Evolutionary conservation across 495 filamentous ascomycete genomes (phyloP).

Genomic region (Neurospora africana): DNA sequence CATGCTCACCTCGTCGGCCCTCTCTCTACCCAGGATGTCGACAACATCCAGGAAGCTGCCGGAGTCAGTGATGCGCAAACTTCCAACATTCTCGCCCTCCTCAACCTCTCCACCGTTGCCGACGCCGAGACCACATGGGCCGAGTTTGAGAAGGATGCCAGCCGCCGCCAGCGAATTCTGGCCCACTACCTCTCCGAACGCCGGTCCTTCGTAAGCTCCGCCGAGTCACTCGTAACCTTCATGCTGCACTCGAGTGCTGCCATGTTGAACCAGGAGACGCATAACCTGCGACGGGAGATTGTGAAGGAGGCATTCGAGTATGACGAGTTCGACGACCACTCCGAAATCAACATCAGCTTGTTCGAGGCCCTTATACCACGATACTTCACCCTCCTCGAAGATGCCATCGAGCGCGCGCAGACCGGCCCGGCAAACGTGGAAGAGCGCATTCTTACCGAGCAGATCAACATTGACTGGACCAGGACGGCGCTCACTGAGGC

Average conservation of each 20-base stretch:
- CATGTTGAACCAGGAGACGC: conserved; percentile 16
- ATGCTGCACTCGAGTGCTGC: conserved; percentile 25
- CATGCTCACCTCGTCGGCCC: conserved; percentile 51
- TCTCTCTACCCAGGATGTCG: conserved; percentile 57
- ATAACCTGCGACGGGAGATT: conserved; percentile 16
- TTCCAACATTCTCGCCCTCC: conserved; percentile 33
- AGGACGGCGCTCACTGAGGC: conserved; percentile 55
- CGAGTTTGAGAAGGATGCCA: conserved; percentile 45
- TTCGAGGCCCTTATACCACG: conserved; percentile 29
- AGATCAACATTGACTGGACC: conserved; percentile 52
- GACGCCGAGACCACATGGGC: conserved; percentile 40
- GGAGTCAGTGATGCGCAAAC: conserved; percentile 46
- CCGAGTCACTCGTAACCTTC: conserved; percentile 33
- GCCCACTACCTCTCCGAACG: conserved; percentile 61
- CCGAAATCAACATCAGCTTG: conserved; percentile 4
- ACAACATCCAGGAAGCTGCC: conserved; percentile 54
- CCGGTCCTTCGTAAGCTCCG: conserved; percentile 42
- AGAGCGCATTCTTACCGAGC: conserved; percentile 25
- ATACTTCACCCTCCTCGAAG: conserved; percentile 27
- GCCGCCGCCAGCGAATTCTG: conserved; percentile 52
- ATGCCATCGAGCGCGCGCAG: conserved; percentile 24
- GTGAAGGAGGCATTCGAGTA: conserved; percentile 14
- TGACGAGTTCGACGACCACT: conserved; percentile 3
- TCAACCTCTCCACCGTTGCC: conserved; percentile 29
- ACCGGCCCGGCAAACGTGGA: conserved; percentile 17